A percentile compares a stretch with the other conserved stretches of the same genome.
Evolutionary conservation across 140 eudicot genomes (phyloP).

Genomic region (Anethum foeniculum): DNA sequence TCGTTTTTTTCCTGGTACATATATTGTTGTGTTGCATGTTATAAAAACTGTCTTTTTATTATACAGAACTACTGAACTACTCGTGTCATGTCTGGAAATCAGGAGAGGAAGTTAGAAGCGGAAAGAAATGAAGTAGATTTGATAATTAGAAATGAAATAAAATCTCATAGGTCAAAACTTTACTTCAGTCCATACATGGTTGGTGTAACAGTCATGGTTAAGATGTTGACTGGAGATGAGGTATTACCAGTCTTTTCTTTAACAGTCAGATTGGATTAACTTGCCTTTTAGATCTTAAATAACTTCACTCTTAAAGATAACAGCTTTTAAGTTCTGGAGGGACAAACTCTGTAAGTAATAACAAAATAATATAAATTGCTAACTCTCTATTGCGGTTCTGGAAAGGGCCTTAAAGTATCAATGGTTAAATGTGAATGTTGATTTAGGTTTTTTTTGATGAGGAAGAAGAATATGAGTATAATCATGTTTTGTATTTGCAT

Average conservation of each 20-base stretch:
- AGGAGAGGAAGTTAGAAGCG: neutral
- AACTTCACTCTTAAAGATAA: neutral
- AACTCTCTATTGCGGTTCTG: neutral
- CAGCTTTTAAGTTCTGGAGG: neutral
- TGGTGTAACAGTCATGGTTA: neutral
- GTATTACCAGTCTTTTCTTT: neutral
- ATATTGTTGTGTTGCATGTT: neutral
- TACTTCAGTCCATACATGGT: neutral
- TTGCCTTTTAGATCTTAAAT: neutral
- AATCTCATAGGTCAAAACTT: neutral
- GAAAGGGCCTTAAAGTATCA: neutral
- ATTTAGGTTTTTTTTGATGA: neutral
- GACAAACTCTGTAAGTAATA: neutral
- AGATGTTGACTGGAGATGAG: neutral
- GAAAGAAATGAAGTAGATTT: neutral
- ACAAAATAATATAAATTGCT: no score
- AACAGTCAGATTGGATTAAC: neutral
- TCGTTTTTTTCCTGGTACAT: slow-evolving; percentile 80
- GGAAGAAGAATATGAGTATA: neutral
- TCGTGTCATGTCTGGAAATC: neutral
- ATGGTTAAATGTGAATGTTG: neutral
- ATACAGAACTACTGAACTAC: neutral
- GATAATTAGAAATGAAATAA: neutral
- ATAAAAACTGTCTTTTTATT: neutral
- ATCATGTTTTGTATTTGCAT: neutral